Evolutionary conservation across 2,329 filamentous ascomycete species (phyloP).

Genomic region (Fonsecaea pedrosoi): DNA sequence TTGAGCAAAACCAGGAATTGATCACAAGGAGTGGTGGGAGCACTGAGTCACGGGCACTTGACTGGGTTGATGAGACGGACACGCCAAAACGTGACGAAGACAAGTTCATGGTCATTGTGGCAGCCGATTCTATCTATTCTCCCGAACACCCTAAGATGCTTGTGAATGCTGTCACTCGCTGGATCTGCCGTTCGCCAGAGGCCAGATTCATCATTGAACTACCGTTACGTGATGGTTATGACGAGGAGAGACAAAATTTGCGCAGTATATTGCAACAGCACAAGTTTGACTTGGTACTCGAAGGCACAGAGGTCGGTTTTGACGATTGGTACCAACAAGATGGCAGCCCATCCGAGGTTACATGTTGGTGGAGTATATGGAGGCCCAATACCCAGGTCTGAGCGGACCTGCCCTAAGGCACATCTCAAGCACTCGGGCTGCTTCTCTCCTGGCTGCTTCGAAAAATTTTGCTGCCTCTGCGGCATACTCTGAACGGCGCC

Average conservation of each 20-base stretch:
- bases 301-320: conserved; percentile 54
- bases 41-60: conserved; percentile 63
- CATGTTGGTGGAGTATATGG: conserved; percentile 58
- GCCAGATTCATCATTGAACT: conserved; percentile 80
- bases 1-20: conserved; percentile 65
- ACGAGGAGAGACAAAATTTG: conserved; percentile 68
- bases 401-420: not conserved
- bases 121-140: conserved; percentile 87
- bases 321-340: conserved; percentile 56
- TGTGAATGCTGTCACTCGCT: conserved; percentile 70
- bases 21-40: conserved; percentile 63
- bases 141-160: conserved; percentile 79
- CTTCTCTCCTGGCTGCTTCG: too few relatives aligned
- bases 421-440: not conserved
- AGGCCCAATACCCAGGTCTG: conserved; percentile 15
- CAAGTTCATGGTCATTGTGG: conserved; percentile 72
- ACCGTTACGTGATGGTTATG: conserved; percentile 74
- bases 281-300: conserved; percentile 59
- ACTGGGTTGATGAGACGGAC: conserved; percentile 64
- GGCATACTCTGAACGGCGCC: not conserved
- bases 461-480: not conserved
- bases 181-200: conserved; percentile 64
- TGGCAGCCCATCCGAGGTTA: conserved; percentile 51
- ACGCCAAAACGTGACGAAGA: conserved; percentile 44
- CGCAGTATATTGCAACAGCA: conserved; percentile 64